Percentiles rank a stretch among this genome's conserved stretches.
These are phyloP conservation scores for Nigrograna mackinnonii DNA, from an alignment of 2,329 filamentous ascomycete species.

Conservation along the genomic window DNA sequence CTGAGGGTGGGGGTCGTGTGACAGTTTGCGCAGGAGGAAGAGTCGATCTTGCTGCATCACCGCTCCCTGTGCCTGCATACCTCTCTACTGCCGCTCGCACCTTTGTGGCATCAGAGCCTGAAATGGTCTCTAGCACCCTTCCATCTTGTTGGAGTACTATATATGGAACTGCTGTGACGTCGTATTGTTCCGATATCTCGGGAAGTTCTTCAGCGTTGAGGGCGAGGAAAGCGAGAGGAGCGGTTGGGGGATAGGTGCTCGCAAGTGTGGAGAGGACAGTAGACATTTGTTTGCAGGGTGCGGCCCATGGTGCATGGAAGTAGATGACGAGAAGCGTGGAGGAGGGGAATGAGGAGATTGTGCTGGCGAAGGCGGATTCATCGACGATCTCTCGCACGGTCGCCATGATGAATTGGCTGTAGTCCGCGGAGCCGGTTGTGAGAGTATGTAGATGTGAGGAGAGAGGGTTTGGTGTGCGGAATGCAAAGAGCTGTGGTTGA, in stretches of 20 bases:
- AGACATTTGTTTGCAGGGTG: slow-evolving; percentile 92
- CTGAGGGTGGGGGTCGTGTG: slow-evolving; percentile 45
- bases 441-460: not conserved
- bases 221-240: slow-evolving; percentile 80
- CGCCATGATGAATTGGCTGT: slow-evolving; percentile 34
- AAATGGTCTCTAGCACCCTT: slow-evolving; percentile 80
- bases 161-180: slow-evolving; percentile 92
- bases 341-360: slow-evolving; percentile 68
- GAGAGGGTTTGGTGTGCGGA: slow-evolving; percentile 1
- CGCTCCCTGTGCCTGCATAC: slow-evolving; percentile 62
- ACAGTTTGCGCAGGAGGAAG: slow-evolving; percentile 47
- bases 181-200: slow-evolving; percentile 88
- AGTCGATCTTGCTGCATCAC: slow-evolving; percentile 37
- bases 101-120: slow-evolving; percentile 85
- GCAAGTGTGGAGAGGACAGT: slow-evolving; percentile 85
- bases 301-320: slow-evolving; percentile 96
- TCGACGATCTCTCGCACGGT: slow-evolving; percentile 76
- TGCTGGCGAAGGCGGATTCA: slow-evolving; percentile 72
- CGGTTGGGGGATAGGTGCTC: slow-evolving; percentile 74
- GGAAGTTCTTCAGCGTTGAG: slow-evolving; percentile 94
- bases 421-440: too few relatives aligned
- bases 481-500: not conserved
- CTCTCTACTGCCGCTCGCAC: slow-evolving; percentile 85
- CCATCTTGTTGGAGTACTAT: slow-evolving; percentile 80
- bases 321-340: slow-evolving; percentile 81